Conservation (phyloP, 345 rosid species). For the Gossypium herbaceum region DNA sequence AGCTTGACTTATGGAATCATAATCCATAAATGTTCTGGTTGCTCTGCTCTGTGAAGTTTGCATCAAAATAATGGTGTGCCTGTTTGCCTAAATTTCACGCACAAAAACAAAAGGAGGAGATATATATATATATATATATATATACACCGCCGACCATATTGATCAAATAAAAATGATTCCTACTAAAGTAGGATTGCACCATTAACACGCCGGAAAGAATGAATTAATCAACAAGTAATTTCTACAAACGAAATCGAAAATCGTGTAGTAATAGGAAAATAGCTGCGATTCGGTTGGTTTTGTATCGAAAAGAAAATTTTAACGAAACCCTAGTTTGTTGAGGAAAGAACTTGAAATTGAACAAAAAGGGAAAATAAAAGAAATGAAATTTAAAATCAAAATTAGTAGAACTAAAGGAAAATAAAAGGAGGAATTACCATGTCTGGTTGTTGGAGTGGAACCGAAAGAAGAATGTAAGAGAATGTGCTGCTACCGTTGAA, state of each 20-base stretch:
- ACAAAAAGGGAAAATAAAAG: background rate
- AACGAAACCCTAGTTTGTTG: background rate
- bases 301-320: background rate
- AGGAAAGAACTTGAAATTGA: background rate
- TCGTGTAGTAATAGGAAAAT: background rate
- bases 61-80: conserved; percentile 90
- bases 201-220: background rate
- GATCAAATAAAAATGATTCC: background rate
- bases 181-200: background rate
- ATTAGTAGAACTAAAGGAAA: background rate
- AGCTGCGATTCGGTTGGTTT: background rate
- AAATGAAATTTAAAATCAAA: background rate
- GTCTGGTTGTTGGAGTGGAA: background rate
- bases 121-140: too few species aligned
- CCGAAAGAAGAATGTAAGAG: background rate
- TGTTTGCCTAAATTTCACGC: conserved; percentile 54
- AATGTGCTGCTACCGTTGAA: background rate
- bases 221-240: background rate
- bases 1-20: conserved; percentile 79
- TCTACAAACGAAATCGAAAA: background rate
- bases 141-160: background rate
- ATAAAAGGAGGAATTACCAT: background rate
- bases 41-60: conserved; percentile 76
- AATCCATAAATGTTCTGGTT: conserved; percentile 94
- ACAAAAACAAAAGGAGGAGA: background rate